phyloP scores from a whole-genome alignment of 345 rosid species.

The Heritiera littoralis region DNA sequence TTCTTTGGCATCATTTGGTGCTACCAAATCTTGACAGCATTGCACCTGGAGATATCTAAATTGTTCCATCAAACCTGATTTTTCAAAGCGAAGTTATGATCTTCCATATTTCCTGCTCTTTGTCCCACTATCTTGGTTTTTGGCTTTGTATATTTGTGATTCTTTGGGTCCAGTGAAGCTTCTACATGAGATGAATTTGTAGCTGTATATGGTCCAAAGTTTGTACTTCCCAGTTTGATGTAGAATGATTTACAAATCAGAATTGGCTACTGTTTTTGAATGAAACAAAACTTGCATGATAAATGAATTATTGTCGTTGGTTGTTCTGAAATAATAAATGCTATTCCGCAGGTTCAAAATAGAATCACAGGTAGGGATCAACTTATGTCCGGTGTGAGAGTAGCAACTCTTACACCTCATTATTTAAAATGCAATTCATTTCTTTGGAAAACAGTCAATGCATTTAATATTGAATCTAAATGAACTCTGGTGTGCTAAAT shows the following conservation, averaged over 20 bases:
- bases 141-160: not conserved
- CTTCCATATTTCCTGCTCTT: constrained; percentile 1
- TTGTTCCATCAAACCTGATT: not conserved
- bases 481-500: not conserved
- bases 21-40: not conserved
- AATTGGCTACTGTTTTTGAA: constrained; percentile 1
- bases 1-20: constrained; percentile 9
- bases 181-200: not conserved
- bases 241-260: constrained; percentile 3
- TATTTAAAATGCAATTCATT: not conserved
- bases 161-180: not conserved
- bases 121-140: not conserved
- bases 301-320: not conserved
- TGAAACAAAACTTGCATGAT: not conserved
- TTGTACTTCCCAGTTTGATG: no score
- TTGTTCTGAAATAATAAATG: constrained; percentile 9
- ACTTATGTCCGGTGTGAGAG: not conserved
- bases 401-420: not conserved
- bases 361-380: not conserved
- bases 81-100: not conserved
- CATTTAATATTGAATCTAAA: not conserved
- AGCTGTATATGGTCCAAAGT: not conserved
- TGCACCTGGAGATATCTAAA: constrained; percentile 1
- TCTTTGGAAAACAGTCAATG: not conserved
- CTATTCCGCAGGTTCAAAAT: not conserved